Base-by-base conservation (phyloP, 768 basidiomycete genomes). In the Boletus bicolor region DNA sequence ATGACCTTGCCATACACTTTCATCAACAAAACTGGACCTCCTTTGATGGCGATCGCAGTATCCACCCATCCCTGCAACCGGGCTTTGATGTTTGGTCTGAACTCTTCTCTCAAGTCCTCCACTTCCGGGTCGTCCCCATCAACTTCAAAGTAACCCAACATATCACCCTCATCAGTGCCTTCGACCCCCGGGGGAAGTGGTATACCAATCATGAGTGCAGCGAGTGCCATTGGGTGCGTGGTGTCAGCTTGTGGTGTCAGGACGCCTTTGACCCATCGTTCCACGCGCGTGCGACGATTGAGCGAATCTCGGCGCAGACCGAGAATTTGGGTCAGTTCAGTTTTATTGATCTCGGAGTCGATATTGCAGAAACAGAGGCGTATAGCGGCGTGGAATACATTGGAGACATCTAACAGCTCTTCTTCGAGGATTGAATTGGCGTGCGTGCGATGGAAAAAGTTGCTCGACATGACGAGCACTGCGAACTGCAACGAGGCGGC, bases 171-270 rank as follows among this genome's bases (percentile, higher is more conserved):
- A 11, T 81, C 78, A 4, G 43, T 68, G 56, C 64, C 75, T 44
- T 71, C 75, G 32, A 70, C 67, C 0, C 73, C 73, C 0, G 72
- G 73, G 3, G 74, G 69, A 10, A 78, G 50, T 2, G 79, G 78
- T 21, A 82, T 53, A 1, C 82, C 82, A 66, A 85, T 81, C 77
- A 87, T 79, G 77, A 86, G 79, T 15, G 84, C 84, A 0, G 86
- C 84, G 50, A 87, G 78, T 3, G 83, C 78, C 76, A 85, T 76
- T 2, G 83, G 82, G 55, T 81, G 73, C 34, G 79, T 49, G 2
- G 71, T 64, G 4, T 68, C 64, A 9, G 65, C 53, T 1, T 69
- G 69, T 0, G 77, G 76, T 0, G 83, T 79, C 12, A 72, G 56
- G 9, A 82, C 67, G 12, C 72, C 69, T 36, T 81, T 80, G 10